phyloP scores from a whole-genome alignment of 805 yeast species.

The Saturnispora quitensis region DNA sequence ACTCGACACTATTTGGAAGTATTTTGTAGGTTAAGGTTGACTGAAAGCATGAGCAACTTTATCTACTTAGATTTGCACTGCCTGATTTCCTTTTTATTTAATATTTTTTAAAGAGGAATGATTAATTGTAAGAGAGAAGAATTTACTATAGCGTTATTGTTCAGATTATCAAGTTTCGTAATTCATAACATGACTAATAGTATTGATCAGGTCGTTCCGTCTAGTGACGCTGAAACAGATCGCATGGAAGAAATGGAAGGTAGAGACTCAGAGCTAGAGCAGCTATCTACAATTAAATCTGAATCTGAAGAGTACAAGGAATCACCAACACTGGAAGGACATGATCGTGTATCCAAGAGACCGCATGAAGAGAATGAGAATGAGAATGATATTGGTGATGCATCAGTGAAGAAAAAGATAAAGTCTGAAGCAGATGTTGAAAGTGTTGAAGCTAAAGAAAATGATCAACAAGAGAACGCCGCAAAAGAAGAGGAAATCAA shows the following conservation, averaged over 20 bases:
- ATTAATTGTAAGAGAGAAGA: neutral
- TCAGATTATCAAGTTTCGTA: neutral
- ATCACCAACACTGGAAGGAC: neutral
- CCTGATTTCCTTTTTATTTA: neutral
- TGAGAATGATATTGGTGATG: neutral
- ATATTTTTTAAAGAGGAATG: neutral
- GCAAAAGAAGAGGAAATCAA: conserved; percentile 13
- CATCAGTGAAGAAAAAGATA: neutral
- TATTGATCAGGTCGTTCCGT: conserved; percentile 11
- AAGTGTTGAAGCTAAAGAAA: conserved; percentile 12
- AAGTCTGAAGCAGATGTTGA: conserved; percentile 11
- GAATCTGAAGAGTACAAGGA: neutral
- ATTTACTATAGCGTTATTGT: neutral
- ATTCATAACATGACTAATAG: neutral
- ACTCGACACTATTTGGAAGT: neutral
- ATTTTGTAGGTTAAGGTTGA: no score
- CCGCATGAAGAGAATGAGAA: conserved; percentile 3
- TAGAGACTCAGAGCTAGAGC: conserved; percentile 40
- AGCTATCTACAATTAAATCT: conserved; percentile 10
- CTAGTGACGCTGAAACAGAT: conserved; percentile 89
- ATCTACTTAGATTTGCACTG: neutral
- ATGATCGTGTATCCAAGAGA: neutral
- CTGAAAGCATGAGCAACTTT: neutral
- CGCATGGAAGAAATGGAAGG: conserved; percentile 59
- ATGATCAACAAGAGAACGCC: conserved; percentile 16